Conservation (phyloP, 2,329 filamentous ascomycete species). For the Epichloe sibirici region DNA sequence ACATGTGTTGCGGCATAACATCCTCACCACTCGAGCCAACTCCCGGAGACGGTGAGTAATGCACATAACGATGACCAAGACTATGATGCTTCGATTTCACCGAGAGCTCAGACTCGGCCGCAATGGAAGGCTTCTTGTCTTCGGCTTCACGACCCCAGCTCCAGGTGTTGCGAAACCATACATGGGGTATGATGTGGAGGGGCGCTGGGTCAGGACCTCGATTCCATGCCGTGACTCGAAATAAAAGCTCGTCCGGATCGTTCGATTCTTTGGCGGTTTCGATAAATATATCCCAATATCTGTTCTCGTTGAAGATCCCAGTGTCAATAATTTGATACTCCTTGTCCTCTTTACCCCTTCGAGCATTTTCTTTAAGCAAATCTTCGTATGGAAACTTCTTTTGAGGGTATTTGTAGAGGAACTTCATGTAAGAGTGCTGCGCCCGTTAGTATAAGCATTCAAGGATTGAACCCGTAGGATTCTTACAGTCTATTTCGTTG, state of each 20-base stretch:
- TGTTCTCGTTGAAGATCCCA: slow-evolving; percentile 72
- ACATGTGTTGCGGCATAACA: slow-evolving; percentile 72
- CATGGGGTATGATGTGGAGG: slow-evolving; percentile 83
- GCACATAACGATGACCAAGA: slow-evolving; percentile 71
- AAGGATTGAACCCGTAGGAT: neutral
- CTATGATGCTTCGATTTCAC: slow-evolving; percentile 68
- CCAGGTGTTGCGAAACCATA: slow-evolving; percentile 98
- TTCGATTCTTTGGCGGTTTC: slow-evolving; percentile 92
- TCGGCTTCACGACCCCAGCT: slow-evolving; percentile 72
- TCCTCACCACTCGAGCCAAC: slow-evolving; percentile 68
- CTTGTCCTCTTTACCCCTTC: slow-evolving; percentile 59
- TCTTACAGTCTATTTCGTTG: slow-evolving; percentile 31
- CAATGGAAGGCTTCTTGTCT: slow-evolving; percentile 70
- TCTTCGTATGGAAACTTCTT: slow-evolving; percentile 85
- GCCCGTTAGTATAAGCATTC: slow-evolving; percentile 5
- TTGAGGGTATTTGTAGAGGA: slow-evolving; percentile 94
- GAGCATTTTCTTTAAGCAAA: slow-evolving; percentile 71
- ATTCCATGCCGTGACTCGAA: slow-evolving; percentile 94
- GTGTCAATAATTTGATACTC: slow-evolving; percentile 93
- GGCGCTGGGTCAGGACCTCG: slow-evolving; percentile 82
- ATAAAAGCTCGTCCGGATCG: slow-evolving; percentile 80
- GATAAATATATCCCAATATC: slow-evolving; percentile 96
- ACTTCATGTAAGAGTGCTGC: slow-evolving; percentile 98
- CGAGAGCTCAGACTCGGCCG: slow-evolving; percentile 50
- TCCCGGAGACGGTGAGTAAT: slow-evolving; percentile 82